These are phyloP conservation scores for Lepidium didymum DNA, from an alignment of 345 rosid genomes.

Conservation along the genomic window DNA sequence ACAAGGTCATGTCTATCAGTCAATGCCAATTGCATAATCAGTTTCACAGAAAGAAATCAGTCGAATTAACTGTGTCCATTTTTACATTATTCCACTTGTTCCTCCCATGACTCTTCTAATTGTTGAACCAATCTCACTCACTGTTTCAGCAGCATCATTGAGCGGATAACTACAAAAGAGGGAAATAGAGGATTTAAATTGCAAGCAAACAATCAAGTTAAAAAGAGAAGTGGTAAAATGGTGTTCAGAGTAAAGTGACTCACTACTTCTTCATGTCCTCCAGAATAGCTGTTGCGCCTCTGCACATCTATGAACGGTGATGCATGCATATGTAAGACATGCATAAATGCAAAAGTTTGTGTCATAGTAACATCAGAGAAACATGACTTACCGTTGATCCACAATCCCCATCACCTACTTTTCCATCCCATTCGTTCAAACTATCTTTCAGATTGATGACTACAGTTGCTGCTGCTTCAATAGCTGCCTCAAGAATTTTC, in stretches of 20 bases:
- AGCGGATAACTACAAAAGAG: constrained; percentile 68
- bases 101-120: constrained; percentile 93
- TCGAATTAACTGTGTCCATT: background rate
- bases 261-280: constrained; percentile 82
- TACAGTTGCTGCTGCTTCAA: constrained; percentile 77
- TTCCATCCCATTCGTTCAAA: constrained; percentile 92
- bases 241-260: constrained; percentile 16
- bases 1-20: background rate
- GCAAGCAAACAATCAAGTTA: background rate
- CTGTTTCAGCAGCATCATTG: constrained; percentile 85
- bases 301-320: constrained; percentile 48
- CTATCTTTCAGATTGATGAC: constrained; percentile 52
- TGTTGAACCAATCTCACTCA: constrained; percentile 78
- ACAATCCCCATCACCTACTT: constrained; percentile 96
- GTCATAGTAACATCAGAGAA: background rate
- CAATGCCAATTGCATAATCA: constrained; percentile 8
- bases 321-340: background rate
- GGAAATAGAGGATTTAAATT: background rate
- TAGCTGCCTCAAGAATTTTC: constrained; percentile 60
- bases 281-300: constrained; percentile 74
- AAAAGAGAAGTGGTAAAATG: background rate
- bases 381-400: constrained; percentile 79
- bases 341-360: background rate
- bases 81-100: constrained; percentile 88
- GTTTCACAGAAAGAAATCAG: background rate